Evolutionary conservation across 1,284 basidiomycete genomes (phyloP).

Genomic region (Sparassis latifolia): DNA sequence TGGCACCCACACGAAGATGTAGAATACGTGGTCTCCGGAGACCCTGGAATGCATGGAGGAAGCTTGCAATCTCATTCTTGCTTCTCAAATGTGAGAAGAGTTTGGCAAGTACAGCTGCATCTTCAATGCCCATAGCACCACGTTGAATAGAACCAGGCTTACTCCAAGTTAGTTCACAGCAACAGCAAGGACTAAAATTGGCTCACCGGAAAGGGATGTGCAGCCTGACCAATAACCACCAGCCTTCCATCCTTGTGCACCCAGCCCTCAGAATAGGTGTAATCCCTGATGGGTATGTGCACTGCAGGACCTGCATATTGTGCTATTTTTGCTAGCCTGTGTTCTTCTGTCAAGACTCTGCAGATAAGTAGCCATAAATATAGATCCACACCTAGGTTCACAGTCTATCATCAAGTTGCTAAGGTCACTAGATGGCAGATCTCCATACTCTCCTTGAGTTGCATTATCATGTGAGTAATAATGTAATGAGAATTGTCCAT

Average conservation of each 20-base stretch:
- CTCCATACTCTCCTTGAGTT: not conserved
- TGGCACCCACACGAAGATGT: too few species aligned
- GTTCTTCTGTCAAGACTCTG: not conserved
- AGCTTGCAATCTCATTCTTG: constrained; percentile 42
- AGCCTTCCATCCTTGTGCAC: constrained; percentile 18
- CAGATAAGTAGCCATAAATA: not conserved
- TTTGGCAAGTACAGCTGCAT: constrained; percentile 48
- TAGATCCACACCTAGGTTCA: not conserved
- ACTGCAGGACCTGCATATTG: not conserved
- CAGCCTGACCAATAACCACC: constrained; percentile 31
- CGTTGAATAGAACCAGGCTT: constrained; percentile 49
- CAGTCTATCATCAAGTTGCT: not conserved
- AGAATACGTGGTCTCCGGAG: constrained; percentile 20
- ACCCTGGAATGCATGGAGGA: constrained; percentile 48
- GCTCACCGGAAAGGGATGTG: constrained; percentile 44
- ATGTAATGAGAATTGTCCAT: not conserved
- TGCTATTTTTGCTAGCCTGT: not conserved
- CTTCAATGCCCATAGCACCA: constrained; percentile 46
- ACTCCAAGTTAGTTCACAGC: not conserved
- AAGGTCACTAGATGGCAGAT: not conserved
- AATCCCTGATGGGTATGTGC: not conserved
- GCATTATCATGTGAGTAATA: not conserved
- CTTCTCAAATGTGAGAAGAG: constrained; percentile 48
- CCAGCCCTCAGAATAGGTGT: constrained; percentile 14
- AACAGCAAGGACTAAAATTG: too few species aligned